These are phyloP conservation scores for Colletotrichum sp. DNA, from an alignment of 2,329 filamentous ascomycete genomes.

Conservation along the genomic window DNA sequence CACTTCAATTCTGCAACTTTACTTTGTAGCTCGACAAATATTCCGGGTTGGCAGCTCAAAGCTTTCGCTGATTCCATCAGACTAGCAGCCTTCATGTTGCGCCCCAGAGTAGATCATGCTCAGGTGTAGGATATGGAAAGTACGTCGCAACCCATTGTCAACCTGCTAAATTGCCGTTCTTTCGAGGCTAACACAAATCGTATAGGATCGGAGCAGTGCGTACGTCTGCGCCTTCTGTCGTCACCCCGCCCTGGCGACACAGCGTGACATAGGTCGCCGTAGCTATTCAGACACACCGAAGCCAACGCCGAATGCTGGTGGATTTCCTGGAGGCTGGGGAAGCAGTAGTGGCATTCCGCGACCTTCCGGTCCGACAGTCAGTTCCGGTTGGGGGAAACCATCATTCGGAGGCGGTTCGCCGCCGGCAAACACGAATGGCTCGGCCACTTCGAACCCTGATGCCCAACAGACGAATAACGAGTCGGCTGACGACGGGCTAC, in stretches of 20 bases:
- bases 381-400: conserved; percentile 12
- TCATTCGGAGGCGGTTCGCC: neutral
- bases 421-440: neutral
- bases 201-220: conserved; percentile 39
- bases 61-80: neutral
- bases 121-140: conserved; percentile 45
- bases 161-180: neutral
- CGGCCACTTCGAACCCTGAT: neutral
- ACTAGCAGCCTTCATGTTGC: conserved; percentile 12
- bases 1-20: neutral
- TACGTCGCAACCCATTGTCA: conserved; percentile 22
- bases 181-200: conserved; percentile 2
- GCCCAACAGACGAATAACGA: neutral
- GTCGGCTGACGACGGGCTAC: conserved; percentile 24
- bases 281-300: conserved; percentile 15
- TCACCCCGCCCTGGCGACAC: conserved; percentile 21
- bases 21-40: neutral
- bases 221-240: conserved; percentile 48
- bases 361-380: neutral
- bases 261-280: neutral
- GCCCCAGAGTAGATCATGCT: conserved; percentile 38
- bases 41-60: neutral
- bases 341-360: neutral
- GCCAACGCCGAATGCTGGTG: neutral
- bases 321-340: neutral